Base-by-base conservation (phyloP, 768 basidiomycete species). In the Mycena filopes region DNA sequence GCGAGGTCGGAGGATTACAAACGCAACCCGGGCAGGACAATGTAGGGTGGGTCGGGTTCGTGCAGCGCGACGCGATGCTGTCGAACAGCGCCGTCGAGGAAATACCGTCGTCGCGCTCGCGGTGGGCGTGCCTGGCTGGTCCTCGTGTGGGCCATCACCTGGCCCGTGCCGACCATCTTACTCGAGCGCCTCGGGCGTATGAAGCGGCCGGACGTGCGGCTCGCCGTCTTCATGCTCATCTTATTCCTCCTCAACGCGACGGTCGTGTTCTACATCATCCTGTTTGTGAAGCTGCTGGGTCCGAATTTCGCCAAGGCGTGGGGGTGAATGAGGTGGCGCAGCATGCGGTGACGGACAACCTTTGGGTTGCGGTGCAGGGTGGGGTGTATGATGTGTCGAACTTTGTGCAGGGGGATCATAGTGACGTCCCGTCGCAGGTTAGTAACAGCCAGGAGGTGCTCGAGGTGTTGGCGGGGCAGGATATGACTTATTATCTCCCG, bases 171-270 rank as follows among this genome's bases (percentile, higher is more conserved):
- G 0, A 81, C 82, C 5, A 92, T 94, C 74, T 71, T 89, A 20
- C 83, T 96, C 28, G 81, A 77, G 46, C 78, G 80, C 38, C 36
- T 97, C 20, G 95, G 95, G 1, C 84, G 93, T 21, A 96, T 98
- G 95, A 97, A 96, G 73, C 92, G 96, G 5, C 94, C 94, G 1
- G 96, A 98, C 74, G 80, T 98, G 12, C 91, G 92, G 26, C 83
- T 96, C 25, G 88, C 96, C 0, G 96, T 98, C 65, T 96, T 88
- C 80, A 82, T 88, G 74, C 84, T 98, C 70, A 96, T 98, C 72
- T 80, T n/a, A n/a, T n/a, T 93, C 70, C 75, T 92, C 59, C 77
- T 92, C 69, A 96, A 96, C 79, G 88, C 73, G 4, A 73, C 86
- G 63, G 86, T 97, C 76, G 83, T 96, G 69, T 97, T 97, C 81